Conservation (phyloP, 148 eudicot genomes). For the Heliamphora exappendiculata region DNA sequence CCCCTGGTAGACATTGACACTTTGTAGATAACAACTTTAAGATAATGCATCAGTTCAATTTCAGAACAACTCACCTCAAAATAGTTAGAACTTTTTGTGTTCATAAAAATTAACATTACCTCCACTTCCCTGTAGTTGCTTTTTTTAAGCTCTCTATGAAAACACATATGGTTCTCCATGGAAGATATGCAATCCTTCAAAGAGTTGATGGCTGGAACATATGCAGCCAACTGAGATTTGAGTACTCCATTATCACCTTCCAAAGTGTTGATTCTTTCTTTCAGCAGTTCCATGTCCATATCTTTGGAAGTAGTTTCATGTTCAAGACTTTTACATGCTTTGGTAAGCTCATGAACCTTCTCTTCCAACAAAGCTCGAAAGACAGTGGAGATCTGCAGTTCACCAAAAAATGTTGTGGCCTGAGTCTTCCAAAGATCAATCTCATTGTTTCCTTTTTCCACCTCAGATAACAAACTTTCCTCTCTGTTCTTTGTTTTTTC, state of each 20-base stretch:
- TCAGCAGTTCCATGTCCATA: constrained; percentile 35
- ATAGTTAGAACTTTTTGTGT: not conserved
- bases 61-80: not conserved
- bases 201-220: constrained; percentile 46
- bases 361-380: constrained; percentile 54
- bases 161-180: constrained; percentile 50
- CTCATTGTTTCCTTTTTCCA: constrained; percentile 47
- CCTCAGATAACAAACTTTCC: constrained; percentile 31
- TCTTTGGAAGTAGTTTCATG: constrained; percentile 41
- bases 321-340: constrained; percentile 42
- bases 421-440: constrained; percentile 55
- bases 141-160: constrained; percentile 25
- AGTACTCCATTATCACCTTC: constrained; percentile 69
- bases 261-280: constrained; percentile 40
- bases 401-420: constrained; percentile 47
- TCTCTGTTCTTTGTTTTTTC: constrained; percentile 29
- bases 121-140: constrained; percentile 27
- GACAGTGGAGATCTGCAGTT: constrained; percentile 52
- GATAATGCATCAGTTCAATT: not conserved
- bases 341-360: constrained; percentile 61
- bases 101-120: constrained; percentile 34
- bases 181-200: constrained; percentile 66
- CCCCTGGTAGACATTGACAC: too few relatives aligned
- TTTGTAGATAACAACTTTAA: not conserved
- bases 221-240: constrained; percentile 53